phyloP scores from a whole-genome alignment of 768 basidiomycete genomes.

The Lactarius vividus region DNA sequence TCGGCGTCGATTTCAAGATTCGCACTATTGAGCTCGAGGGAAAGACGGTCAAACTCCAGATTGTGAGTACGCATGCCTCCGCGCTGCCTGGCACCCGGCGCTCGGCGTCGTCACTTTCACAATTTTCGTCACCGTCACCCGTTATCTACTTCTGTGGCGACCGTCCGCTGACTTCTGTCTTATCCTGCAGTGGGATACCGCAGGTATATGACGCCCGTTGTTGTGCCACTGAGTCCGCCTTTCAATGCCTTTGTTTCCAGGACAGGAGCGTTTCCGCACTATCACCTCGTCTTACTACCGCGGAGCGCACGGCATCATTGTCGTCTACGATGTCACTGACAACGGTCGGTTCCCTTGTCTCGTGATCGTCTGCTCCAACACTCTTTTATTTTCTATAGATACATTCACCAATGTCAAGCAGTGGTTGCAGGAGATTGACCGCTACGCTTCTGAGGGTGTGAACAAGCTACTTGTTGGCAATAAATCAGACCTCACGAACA shows the following conservation, averaged over 20 bases:
- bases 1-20: constrained; percentile 99
- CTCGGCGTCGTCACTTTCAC: neutral
- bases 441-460: constrained; percentile 96
- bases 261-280: constrained; percentile 97
- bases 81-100: neutral
- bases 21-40: constrained; percentile 98
- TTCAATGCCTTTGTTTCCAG: constrained; percentile 38
- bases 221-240: constrained; percentile 1
- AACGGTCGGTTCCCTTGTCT: constrained; percentile 52
- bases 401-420: constrained; percentile 95
- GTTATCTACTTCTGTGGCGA: neutral
- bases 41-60: constrained; percentile 97
- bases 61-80: constrained; percentile 60
- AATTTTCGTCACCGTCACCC: neutral
- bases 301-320: constrained; percentile 96
- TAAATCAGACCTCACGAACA: constrained; percentile 97
- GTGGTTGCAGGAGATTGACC: constrained; percentile 90
- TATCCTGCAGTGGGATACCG: constrained; percentile 87
- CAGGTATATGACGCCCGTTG: constrained; percentile 50
- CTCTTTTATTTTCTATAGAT: constrained; percentile 47
- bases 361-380: neutral
- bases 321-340: constrained; percentile 98
- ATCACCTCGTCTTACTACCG: constrained; percentile 99
- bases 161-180: constrained; percentile 26
- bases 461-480: constrained; percentile 99